These are phyloP conservation scores for Penicillium soppii DNA, from an alignment of 495 filamentous ascomycete genomes.

Conservation along the genomic window DNA sequence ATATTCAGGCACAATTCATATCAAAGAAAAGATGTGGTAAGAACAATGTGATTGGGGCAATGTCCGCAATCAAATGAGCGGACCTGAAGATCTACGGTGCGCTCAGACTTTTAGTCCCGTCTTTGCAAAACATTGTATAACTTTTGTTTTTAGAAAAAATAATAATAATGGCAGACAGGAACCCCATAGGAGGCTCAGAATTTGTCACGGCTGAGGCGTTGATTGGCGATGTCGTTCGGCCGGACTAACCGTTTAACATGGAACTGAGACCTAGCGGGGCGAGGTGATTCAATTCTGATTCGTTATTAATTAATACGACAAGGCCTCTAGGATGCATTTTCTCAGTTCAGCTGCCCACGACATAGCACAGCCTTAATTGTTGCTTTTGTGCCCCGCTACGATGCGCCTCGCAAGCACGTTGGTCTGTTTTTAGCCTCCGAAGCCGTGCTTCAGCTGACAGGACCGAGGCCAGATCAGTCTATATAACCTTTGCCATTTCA, in stretches of 20 bases:
- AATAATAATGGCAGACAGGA: background rate
- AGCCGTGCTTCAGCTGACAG: background rate
- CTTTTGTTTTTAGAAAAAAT: background rate
- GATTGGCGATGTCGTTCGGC: slow-evolving; percentile 14
- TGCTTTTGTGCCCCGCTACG: slow-evolving; percentile 30
- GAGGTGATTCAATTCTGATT: slow-evolving; percentile 2
- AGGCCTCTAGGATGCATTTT: background rate
- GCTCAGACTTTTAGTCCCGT: background rate
- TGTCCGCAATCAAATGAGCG: background rate
- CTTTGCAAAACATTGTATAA: background rate
- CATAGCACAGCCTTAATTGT: background rate
- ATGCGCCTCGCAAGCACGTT: slow-evolving; percentile 49
- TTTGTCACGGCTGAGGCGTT: slow-evolving; percentile 3
- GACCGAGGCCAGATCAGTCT: background rate
- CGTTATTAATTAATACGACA: background rate
- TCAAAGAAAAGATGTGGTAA: background rate
- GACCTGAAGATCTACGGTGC: slow-evolving; percentile 1
- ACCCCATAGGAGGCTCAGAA: background rate
- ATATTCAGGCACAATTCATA: background rate
- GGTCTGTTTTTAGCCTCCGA: background rate
- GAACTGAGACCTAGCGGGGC: slow-evolving; percentile 11
- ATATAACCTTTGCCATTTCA: background rate
- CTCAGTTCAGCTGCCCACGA: slow-evolving; percentile 4
- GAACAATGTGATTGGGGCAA: slow-evolving; percentile 2
- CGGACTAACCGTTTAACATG: slow-evolving; percentile 7